These are phyloP conservation scores for Chloris gayana DNA, from an alignment of 176 grass and related monocot species.

Conservation along the genomic window DNA sequence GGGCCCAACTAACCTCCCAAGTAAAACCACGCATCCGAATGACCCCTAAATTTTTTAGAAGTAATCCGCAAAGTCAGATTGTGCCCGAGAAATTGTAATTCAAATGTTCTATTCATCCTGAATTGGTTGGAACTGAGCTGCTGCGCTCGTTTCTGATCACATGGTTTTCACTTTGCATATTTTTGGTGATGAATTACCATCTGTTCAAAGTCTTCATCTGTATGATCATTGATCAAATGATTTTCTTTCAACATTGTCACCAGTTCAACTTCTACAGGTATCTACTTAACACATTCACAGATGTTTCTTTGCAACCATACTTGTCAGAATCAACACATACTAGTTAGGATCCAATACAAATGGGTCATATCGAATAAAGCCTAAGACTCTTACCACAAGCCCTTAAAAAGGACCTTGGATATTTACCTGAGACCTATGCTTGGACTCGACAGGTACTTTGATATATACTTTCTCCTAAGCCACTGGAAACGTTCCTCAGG, in stretches of 20 bases:
- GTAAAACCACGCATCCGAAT: too few relatives aligned
- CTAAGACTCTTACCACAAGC: not conserved
- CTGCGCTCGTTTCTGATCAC: not conserved
- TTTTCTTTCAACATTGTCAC: not conserved
- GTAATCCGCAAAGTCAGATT: too few relatives aligned
- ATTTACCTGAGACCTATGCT: conserved; percentile 14
- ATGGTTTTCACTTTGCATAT: not conserved
- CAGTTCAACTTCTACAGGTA: not conserved
- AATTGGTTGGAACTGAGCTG: too few relatives aligned
- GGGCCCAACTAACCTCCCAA: not conserved
- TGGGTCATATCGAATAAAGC: not conserved
- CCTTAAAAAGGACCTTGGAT: not conserved
- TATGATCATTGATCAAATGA: too few relatives aligned
- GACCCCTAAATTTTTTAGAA: too few relatives aligned
- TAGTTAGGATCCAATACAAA: conserved; percentile 25
- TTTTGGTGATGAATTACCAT: not conserved
- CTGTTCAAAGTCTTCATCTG: not conserved
- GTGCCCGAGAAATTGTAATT: too few relatives aligned
- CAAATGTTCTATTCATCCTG: not conserved
- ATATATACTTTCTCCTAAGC: conserved; percentile 51
- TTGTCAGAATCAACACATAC: conserved; percentile 20
- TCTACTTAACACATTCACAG: not conserved
- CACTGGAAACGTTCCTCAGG: conserved; percentile 40
- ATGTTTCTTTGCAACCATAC: conserved; percentile 29
- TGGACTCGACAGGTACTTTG: conserved; percentile 28